Percentiles rank a stretch among this genome's conserved stretches.
These are phyloP conservation scores for Camellia oleifera DNA, from an alignment of 179 eudicot species.

Conservation along the genomic window DNA sequence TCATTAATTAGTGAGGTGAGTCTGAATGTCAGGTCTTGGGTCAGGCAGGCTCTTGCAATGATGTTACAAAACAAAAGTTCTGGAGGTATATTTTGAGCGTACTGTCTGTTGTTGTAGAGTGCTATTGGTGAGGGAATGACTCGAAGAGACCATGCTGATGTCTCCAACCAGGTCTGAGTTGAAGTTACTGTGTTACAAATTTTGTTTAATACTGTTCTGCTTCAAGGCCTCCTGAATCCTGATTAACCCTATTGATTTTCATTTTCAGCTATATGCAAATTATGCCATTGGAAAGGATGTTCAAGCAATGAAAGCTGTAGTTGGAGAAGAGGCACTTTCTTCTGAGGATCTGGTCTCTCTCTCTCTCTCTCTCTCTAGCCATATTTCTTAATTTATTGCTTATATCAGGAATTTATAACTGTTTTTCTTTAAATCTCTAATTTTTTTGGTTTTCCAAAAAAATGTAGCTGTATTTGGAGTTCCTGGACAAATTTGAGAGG, in stretches of 20 bases:
- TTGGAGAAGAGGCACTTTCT: conserved; percentile 98
- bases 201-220: too few relatives aligned
- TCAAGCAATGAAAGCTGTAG: conserved; percentile 99
- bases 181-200: neutral
- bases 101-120: conserved; percentile 49
- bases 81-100: neutral
- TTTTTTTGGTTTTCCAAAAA: neutral
- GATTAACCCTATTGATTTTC: neutral
- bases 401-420: neutral
- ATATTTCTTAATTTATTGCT: neutral
- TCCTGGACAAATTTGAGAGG: conserved; percentile 73
- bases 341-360: conserved; percentile 95
- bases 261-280: conserved; percentile 78
- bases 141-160: conserved; percentile 94
- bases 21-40: too few relatives aligned
- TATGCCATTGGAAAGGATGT: conserved; percentile 99
- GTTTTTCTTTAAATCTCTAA: neutral
- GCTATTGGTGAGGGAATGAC: conserved; percentile 99
- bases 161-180: conserved; percentile 75
- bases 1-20: too few relatives aligned
- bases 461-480: conserved; percentile 61
- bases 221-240: neutral
- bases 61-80: neutral
- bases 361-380: neutral
- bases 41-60: too few relatives aligned